phyloP scores from a whole-genome alignment of 352 stramenopile genomes.

The Globisporangium orthogonon region DNA sequence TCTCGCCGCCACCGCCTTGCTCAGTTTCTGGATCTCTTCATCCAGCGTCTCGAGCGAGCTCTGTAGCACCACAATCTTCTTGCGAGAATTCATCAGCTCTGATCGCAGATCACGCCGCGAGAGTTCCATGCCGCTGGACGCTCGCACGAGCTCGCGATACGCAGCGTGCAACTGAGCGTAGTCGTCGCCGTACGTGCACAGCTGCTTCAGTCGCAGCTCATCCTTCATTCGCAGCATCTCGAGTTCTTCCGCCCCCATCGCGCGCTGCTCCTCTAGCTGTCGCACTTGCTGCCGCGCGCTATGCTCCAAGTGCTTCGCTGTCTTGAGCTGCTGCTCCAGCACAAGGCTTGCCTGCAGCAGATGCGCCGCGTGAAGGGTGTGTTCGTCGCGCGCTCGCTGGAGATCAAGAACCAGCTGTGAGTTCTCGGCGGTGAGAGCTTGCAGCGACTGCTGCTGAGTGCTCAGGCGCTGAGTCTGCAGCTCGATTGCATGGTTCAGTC shows the following conservation, averaged over 20 bases:
- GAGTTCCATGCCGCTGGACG: conserved; percentile 20
- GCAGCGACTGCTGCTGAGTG: conserved; percentile 24
- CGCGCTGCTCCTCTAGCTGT: conserved; percentile 11
- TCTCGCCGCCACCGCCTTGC: conserved; percentile 19
- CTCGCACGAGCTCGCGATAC: conserved; percentile 15
- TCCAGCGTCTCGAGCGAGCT: conserved; percentile 25
- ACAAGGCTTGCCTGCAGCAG: conserved; percentile 24
- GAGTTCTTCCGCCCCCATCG: conserved; percentile 9
- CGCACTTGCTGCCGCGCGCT: conserved; percentile 2
- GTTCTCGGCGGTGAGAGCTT: conserved; percentile 13
- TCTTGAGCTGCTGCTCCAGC: conserved; percentile 20
- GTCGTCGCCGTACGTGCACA: conserved; percentile 17
- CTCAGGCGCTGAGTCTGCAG: conserved; percentile 17
- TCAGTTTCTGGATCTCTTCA: conserved; percentile 26
- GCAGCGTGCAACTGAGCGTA: conserved; percentile 11
- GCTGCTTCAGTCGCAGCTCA: conserved; percentile 1
- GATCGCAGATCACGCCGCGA: conserved; percentile 26
- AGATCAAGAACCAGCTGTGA: neutral
- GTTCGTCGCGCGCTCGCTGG: conserved; percentile 14
- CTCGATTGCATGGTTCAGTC: conserved; percentile 11
- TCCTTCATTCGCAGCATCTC: conserved; percentile 10
- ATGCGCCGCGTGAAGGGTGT: conserved; percentile 19
- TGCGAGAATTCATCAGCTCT: conserved; percentile 23
- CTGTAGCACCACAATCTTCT: conserved; percentile 21
- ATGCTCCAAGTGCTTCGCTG: neutral